These are phyloP conservation scores for Trichoderma hamatum DNA, from an alignment of 2,329 filamentous ascomycete genomes.

Conservation along the genomic window DNA sequence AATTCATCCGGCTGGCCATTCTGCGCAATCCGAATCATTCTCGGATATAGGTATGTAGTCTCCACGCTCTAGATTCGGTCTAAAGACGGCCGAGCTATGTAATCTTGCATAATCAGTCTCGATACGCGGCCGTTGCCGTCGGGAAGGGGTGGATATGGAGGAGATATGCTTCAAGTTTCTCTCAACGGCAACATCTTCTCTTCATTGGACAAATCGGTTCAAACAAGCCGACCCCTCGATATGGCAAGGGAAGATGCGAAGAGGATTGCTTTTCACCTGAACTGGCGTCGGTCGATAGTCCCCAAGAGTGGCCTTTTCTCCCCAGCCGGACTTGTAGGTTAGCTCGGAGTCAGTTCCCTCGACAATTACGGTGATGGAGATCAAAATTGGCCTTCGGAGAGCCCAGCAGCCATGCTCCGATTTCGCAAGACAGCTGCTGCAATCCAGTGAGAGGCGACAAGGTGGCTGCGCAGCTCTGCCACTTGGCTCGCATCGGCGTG, in stretches of 20 bases:
- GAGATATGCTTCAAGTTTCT: no score
- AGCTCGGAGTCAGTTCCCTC: no score
- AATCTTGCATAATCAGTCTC: constrained; percentile 2
- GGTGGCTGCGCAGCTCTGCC: no score
- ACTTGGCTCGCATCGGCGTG: no score
- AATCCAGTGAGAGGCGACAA: no score
- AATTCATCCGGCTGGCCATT: not conserved
- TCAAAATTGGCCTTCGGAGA: not conserved
- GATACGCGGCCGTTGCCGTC: no score
- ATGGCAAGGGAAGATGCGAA: no score
- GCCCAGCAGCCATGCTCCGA: not conserved
- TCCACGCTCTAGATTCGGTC: not conserved
- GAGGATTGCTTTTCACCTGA: not conserved
- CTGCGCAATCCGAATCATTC: not conserved
- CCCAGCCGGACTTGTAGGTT: not conserved
- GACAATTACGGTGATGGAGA: not conserved
- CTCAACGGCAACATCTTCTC: no score
- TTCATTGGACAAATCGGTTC: no score
- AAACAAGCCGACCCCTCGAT: no score
- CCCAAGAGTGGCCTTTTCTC: not conserved
- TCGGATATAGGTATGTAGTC: not conserved
- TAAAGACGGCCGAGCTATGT: no score
- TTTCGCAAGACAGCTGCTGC: not conserved
- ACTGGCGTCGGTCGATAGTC: not conserved
- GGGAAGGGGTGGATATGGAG: no score